phyloP scores from a whole-genome alignment of 805 yeast genomes.

The Cyberlindnera maclurae region DNA sequence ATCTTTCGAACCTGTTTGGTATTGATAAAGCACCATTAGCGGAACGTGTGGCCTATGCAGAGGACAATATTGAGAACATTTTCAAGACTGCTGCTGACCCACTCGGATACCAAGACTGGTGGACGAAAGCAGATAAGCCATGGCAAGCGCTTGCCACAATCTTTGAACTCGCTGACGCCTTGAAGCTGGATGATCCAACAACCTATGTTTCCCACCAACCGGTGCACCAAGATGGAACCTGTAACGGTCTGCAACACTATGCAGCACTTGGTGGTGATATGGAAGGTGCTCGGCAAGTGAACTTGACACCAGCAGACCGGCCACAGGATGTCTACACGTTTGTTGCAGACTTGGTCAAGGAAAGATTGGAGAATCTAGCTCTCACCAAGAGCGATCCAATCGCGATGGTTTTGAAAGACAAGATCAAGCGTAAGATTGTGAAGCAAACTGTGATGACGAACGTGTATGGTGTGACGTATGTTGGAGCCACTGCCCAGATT shows the following conservation, averaged over 20 bases:
- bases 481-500: conserved; percentile 90
- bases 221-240: conserved; percentile 82
- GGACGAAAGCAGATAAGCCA: conserved; percentile 73
- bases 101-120: conserved; percentile 49
- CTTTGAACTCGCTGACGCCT: conserved; percentile 57
- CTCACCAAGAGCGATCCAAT: conserved; percentile 40
- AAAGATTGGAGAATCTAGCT: conserved; percentile 47
- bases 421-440: conserved; percentile 78
- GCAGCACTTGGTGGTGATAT: conserved; percentile 83
- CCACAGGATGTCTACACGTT: conserved; percentile 74
- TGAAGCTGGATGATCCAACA: conserved; percentile 54
- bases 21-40: conserved; percentile 63
- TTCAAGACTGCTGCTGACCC: conserved; percentile 58
- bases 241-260: conserved; percentile 81
- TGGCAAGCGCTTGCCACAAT: conserved; percentile 77
- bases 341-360: conserved; percentile 59
- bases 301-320: conserved; percentile 58
- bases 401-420: conserved; percentile 43
- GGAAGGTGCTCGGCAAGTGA: conserved; percentile 79
- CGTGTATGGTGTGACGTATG: conserved; percentile 92
- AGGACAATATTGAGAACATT: conserved; percentile 48
- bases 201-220: conserved; percentile 65
- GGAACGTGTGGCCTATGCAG: conserved; percentile 55
- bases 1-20: conserved; percentile 67
- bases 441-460: conserved; percentile 98